Evolutionary conservation across 805 yeast species (phyloP).

Genomic region (Huiozyma sinensis): DNA sequence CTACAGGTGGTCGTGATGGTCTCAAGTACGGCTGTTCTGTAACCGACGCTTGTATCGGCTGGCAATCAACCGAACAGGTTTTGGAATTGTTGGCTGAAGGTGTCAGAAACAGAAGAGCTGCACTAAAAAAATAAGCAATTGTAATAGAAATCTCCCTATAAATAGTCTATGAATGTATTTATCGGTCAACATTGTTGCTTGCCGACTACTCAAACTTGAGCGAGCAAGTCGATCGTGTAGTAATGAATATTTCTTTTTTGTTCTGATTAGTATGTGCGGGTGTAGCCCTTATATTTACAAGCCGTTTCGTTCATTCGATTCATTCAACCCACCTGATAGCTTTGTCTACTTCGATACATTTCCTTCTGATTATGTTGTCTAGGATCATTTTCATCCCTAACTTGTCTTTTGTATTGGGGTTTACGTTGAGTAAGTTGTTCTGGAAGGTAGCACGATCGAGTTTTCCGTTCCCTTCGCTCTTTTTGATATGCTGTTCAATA

Average conservation of each 20-base stretch:
- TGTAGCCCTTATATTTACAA: background rate
- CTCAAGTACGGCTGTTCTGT: conserved; percentile 89
- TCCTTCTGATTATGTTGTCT: conserved; percentile 7
- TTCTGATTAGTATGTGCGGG: background rate
- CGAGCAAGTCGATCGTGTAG: too few species aligned
- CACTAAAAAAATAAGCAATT: conserved; percentile 12
- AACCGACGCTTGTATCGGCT: conserved; percentile 94
- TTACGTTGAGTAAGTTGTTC: conserved; percentile 40
- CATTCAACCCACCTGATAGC: conserved; percentile 1
- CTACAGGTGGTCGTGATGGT: conserved; percentile 60
- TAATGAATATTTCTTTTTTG: background rate
- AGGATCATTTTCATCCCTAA: conserved; percentile 16
- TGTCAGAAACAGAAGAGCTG: conserved; percentile 62
- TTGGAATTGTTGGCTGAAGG: conserved; percentile 66
- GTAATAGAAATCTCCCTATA: background rate
- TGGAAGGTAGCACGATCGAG: conserved; percentile 44
- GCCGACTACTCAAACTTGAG: too few species aligned
- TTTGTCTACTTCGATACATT: background rate
- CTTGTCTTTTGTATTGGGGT: conserved; percentile 19
- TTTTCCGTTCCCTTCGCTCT: conserved; percentile 49
- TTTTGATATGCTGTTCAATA: conserved; percentile 49
- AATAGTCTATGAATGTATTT: background rate
- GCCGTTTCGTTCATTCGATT: background rate
- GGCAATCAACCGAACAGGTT: conserved; percentile 74
- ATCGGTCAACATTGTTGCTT: too few species aligned